Evolutionary conservation across 2,329 filamentous ascomycete genomes (phyloP), one percentile per base, ranked within the genome.

Genomic region (Blastomyces percursus): DNA sequence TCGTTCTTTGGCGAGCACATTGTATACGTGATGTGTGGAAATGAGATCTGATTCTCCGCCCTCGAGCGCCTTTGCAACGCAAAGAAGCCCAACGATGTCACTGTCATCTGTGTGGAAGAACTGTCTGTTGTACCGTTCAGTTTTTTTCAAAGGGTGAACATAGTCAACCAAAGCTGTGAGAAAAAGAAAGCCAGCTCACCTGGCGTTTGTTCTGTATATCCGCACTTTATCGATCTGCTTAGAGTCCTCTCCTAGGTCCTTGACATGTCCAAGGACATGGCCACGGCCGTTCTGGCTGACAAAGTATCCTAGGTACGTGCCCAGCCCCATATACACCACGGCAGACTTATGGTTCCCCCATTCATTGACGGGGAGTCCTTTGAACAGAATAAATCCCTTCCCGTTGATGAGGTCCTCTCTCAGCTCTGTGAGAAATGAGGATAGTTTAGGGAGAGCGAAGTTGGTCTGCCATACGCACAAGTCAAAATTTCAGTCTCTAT

Each of bases 301-400:
- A 66, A 94, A 93, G 78, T 95, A 94, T 63, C 91, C 91, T 11
- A 96, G 81, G 74, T 96, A 87, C 5, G 89, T 90, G 50, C 89
- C 87, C 1, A 96, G 81, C 3, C 91, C 91, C 87, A 96, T 92
- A 77, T 95, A 96, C n/a, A 88, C 90, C 12, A 91, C 86, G 8
- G 90, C 90, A 12, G 85, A 89, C 77, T 96, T 96, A 72, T 85
- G 82, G 60, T 85, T 83, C 0, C 87, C 85, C 91, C 91, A 96
- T 75, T 82, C 73, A 52, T 82, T 70, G 0, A 91, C 89, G 0
- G 90, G 91, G 73, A 96, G 87, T 60, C 88, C 86, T 73, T 94
- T 95, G 80, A 95, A 94, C 16, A 96, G 82, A 66, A 94, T 88
- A 77, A 96, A 96, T 19, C 91, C 91, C 71, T 94, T 94, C 66